These are phyloP conservation scores for Xylariaceae sp. DNA, from an alignment of 2,329 filamentous ascomycete species.

Conservation along the genomic window DNA sequence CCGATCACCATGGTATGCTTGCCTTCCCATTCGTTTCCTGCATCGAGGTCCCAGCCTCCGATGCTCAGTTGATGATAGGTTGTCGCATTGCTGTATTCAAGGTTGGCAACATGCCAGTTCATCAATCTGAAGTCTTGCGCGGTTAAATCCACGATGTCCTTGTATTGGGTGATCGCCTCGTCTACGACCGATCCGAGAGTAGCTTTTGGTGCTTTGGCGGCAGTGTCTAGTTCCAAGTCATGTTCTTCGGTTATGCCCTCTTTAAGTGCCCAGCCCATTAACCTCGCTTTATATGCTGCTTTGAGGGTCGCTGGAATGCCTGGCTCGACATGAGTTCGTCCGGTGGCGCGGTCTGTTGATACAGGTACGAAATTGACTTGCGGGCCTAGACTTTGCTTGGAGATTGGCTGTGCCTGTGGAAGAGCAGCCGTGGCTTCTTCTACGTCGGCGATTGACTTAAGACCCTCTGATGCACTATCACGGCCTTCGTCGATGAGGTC, in stretches of 20 bases:
- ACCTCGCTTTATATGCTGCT: constrained; percentile 70
- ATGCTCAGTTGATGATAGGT: constrained; percentile 85
- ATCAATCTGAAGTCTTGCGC: constrained; percentile 84
- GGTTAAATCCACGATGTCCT: constrained; percentile 73
- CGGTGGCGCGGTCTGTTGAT: constrained; percentile 65
- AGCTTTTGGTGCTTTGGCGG: constrained; percentile 60
- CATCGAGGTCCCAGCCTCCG: constrained; percentile 92
- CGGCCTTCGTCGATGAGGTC: constrained; percentile 77
- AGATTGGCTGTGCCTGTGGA: constrained; percentile 50
- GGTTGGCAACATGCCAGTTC: constrained; percentile 97
- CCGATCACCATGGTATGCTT: constrained; percentile 90
- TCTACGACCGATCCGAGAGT: constrained; percentile 91
- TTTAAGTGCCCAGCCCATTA: constrained; percentile 79
- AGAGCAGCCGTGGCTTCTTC: constrained; percentile 66
- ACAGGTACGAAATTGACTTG: constrained; percentile 58
- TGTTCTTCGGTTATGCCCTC: constrained; percentile 57
- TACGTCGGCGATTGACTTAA: constrained; percentile 65
- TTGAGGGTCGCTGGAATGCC: constrained; percentile 65
- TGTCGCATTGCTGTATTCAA: constrained; percentile 94
- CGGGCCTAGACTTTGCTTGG: constrained; percentile 50
- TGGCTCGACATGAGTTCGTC: constrained; percentile 66
- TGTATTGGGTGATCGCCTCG: constrained; percentile 84
- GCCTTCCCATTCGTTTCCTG: constrained; percentile 95
- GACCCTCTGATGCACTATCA: constrained; percentile 67
- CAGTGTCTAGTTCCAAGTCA: constrained; percentile 66